Evolutionary conservation across 768 basidiomycete species (phyloP), one percentile per base, ranked within the genome.

Genomic region (Galerina sulciceps): DNA sequence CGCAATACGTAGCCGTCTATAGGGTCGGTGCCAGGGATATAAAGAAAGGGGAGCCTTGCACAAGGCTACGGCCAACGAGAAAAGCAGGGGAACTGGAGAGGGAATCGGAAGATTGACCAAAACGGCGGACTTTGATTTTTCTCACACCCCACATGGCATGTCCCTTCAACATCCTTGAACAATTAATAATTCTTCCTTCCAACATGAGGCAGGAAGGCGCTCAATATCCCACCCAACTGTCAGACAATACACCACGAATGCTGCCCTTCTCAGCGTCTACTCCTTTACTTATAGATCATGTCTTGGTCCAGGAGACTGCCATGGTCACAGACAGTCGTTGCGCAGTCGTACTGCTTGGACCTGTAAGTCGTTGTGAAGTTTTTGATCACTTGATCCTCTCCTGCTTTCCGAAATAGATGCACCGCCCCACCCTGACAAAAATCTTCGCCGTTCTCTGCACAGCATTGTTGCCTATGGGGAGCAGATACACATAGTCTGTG

Each of bases 41-140:
- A 58, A 60, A 61, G 60, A 54, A 56, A 63, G 59, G 62, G 55
- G 48, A 65, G 57, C 58, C 55, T 65, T 38, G 47, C 54, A 48
- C 46, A 61, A 58, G 51, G 58, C 47, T 57, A 61, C 51, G 68
- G 60, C 62, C 60, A 63, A 67, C 60, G 60, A 62, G 59, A 61
- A 58, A 53, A 57, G 54, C 65, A 61, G 55, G 58, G 61, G 57
- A 62, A 59, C 44, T 63, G 69, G 69, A 63, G 63, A 49, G 66
- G 63, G 67, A 65, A 62, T 66, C 69, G 68, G 67, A 67, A 58
- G 67, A 64, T 61, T 63, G 52, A 43, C 55, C 53, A 63, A 61
- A 57, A 55, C 38, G 58, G 67, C 61, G 48, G 64, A 59, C 65
- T 69, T 69, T 67, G 61, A 65, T 38, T 63, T 58, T 68, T 69